These are phyloP conservation scores for baker's yeast (Saccharomyces cerevisiae) DNA, from an alignment of 805 yeast species.

Conservation along the genomic window DNA sequence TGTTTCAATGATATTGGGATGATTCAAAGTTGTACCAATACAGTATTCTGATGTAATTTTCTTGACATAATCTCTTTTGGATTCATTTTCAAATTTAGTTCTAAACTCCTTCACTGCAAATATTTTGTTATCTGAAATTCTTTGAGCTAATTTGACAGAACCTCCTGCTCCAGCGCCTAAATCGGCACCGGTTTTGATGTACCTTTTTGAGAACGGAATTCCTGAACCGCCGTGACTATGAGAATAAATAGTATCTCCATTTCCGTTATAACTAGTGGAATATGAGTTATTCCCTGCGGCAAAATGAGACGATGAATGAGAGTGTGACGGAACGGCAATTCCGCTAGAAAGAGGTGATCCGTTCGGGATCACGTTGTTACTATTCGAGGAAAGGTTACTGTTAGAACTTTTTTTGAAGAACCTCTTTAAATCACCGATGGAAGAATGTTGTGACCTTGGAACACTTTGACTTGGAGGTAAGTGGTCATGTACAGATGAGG, in stretches of 20 bases:
- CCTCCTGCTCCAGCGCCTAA: conserved; percentile 97
- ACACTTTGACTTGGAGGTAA: conserved; percentile 33
- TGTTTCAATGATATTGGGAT: conserved; percentile 85
- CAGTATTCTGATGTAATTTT: conserved; percentile 92
- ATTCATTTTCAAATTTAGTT: conserved; percentile 62
- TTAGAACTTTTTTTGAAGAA: conserved; percentile 48
- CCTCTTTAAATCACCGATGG: conserved; percentile 70
- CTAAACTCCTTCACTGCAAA: conserved; percentile 93
- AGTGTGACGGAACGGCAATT: conserved; percentile 10
- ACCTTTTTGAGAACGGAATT: conserved; percentile 63
- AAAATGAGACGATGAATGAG: conserved; percentile 9
- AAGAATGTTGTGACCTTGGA: conserved; percentile 54
- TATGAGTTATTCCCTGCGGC: neutral
- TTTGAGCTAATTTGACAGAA: conserved; percentile 63
- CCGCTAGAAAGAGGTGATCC: conserved; percentile 20
- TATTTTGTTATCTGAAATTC: conserved; percentile 57
- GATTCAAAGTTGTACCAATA: conserved; percentile 82
- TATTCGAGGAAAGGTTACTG: conserved; percentile 1
- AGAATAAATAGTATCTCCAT: conserved; percentile 29
- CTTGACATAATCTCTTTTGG: conserved; percentile 78
- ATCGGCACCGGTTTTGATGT: conserved; percentile 74
- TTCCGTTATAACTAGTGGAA: neutral
- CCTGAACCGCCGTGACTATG: conserved; percentile 32
- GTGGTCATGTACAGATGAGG: conserved; percentile 29
- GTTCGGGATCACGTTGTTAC: conserved; percentile 9